Base-by-base conservation (phyloP, 2,329 filamentous ascomycete species). In the Ophiostoma ulmi region DNA sequence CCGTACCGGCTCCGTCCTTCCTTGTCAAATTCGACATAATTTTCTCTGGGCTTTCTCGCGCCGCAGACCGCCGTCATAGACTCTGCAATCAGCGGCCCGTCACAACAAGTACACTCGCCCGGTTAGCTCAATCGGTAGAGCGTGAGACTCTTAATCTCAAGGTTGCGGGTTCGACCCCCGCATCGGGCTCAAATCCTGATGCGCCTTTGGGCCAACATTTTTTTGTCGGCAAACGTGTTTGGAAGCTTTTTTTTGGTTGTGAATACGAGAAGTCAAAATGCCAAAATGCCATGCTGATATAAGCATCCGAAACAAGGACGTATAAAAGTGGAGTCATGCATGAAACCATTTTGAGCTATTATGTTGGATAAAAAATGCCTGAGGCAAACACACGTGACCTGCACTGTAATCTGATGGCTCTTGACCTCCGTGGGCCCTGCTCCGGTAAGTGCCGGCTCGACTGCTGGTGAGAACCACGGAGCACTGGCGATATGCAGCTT, bases 61-160 rank as follows among this genome's bases (percentile, higher is more conserved):
- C 48, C 20, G 48, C 6, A 55, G 44, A 0, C 52, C 52, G 52
- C 52, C 20, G 52, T 13, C 52, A 58, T 58, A 58, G 22, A 11
- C 52, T 13, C 52, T 58, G 10, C n/a, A 10, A 4, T 3, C 52
- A 14, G n/a, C 52, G 52, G 7, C n/a, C 52, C 52, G 52, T 11
- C 22, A 5, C 52, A 58, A 13, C 52, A 26, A 58, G 13, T 10
- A 58, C 52, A 26, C 52, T 58, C 73, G 83, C 83, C 83, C 81
- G 83, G 84, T 83, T 88, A 88, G 86, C 86, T 88, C 86, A 88
- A 87, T 88, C 85, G 85, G 85, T 89, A 89, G 87, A 90, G 87
- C 87, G 87, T 89, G 84, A 88, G 87, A 89, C 87, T 89, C 87
- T 86, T 86, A 86, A 84, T 76, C 75, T 75, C 74, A 76, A 76